These are phyloP conservation scores for Gnomoniopsis sp. DNA, from an alignment of 2,329 filamentous ascomycete genomes.

Conservation along the genomic window DNA sequence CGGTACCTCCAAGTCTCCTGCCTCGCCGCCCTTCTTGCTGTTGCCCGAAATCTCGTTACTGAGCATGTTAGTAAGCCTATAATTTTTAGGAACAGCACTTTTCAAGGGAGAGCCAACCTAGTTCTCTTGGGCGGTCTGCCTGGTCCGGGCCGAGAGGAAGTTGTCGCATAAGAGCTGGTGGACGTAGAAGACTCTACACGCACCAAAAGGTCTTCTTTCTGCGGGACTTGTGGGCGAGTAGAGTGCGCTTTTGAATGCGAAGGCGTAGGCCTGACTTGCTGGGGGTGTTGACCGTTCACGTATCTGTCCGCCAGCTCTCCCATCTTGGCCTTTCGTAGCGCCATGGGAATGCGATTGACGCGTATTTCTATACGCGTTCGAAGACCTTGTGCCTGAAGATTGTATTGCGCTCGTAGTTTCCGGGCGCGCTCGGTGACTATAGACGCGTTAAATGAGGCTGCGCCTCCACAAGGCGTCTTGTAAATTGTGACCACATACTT, in stretches of 20 bases:
- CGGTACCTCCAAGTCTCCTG: slow-evolving; percentile 50
- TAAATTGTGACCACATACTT: slow-evolving; percentile 49
- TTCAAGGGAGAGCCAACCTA: slow-evolving; percentile 40
- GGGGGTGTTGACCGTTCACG: slow-evolving; percentile 14
- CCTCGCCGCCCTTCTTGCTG: slow-evolving; percentile 68
- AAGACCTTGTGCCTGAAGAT: slow-evolving; percentile 80
- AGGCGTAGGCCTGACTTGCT: slow-evolving; percentile 40
- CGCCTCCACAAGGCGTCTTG: background rate
- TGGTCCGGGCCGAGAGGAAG: slow-evolving; percentile 13
- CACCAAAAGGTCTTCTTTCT: slow-evolving; percentile 40
- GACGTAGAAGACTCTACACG: slow-evolving; percentile 4
- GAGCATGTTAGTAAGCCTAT: slow-evolving; percentile 25
- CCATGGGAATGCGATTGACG: slow-evolving; percentile 83
- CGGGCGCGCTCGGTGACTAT: slow-evolving; percentile 83
- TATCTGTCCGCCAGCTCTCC: slow-evolving; percentile 57
- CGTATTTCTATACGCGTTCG: slow-evolving; percentile 86
- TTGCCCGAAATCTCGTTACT: slow-evolving; percentile 62
- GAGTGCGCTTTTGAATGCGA: slow-evolving; percentile 23
- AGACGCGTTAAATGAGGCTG: slow-evolving; percentile 16
- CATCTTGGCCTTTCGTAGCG: slow-evolving; percentile 77
- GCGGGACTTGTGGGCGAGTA: slow-evolving; percentile 41
- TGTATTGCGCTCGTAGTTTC: slow-evolving; percentile 84
- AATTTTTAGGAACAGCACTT: slow-evolving; percentile 6
- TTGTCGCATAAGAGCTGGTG: slow-evolving; percentile 8
- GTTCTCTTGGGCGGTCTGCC: slow-evolving; percentile 42